A percentile compares a stretch with the other conserved stretches of the same genome.
Evolutionary conservation across 2,329 filamentous ascomycete species (phyloP).

Genomic region (Cytospora paraplurivora): DNA sequence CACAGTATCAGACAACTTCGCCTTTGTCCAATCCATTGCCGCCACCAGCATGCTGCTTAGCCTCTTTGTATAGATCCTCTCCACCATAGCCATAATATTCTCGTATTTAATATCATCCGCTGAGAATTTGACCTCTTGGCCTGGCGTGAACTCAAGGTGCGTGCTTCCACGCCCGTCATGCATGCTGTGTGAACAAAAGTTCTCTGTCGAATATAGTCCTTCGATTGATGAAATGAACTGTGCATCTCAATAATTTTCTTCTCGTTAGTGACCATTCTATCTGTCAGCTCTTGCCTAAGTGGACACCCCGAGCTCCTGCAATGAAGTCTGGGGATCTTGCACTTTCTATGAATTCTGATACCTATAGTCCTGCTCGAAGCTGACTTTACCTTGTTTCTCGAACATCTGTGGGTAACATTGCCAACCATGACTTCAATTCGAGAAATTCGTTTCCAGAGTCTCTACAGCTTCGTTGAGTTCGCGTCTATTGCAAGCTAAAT

Average conservation of each 20-base stretch:
- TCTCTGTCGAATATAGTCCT: slow-evolving; percentile 48
- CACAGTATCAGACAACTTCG: slow-evolving; percentile 37
- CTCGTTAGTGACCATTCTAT: slow-evolving; percentile 16
- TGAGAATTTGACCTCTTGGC: slow-evolving; percentile 10
- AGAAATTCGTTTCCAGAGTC: too few species aligned
- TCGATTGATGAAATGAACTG: slow-evolving; percentile 10
- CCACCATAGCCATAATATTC: slow-evolving; percentile 4
- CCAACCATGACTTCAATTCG: too few species aligned
- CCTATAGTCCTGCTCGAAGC: too few species aligned
- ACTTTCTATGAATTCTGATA: too few species aligned
- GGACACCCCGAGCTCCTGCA: slow-evolving; percentile 45
- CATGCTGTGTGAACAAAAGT: slow-evolving; percentile 48
- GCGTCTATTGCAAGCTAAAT: too few species aligned
- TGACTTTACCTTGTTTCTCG: slow-evolving; percentile 28
- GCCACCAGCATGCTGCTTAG: slow-evolving; percentile 19
- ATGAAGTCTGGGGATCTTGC: slow-evolving; percentile 44
- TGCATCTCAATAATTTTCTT: slow-evolving; percentile 27
- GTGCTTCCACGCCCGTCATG: slow-evolving; percentile 38
- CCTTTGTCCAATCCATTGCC: slow-evolving; percentile 35
- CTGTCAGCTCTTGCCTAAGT: slow-evolving; percentile 40
- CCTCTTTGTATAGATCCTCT: slow-evolving; percentile 10
- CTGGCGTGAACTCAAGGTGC: slow-evolving; percentile 34
- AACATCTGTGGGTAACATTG: too few species aligned
- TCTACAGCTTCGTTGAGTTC: too few species aligned
- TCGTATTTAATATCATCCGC: too few species aligned